Conservation (phyloP, 169 alveolate genomes). For the Cryptosporidium viatorum region DNA sequence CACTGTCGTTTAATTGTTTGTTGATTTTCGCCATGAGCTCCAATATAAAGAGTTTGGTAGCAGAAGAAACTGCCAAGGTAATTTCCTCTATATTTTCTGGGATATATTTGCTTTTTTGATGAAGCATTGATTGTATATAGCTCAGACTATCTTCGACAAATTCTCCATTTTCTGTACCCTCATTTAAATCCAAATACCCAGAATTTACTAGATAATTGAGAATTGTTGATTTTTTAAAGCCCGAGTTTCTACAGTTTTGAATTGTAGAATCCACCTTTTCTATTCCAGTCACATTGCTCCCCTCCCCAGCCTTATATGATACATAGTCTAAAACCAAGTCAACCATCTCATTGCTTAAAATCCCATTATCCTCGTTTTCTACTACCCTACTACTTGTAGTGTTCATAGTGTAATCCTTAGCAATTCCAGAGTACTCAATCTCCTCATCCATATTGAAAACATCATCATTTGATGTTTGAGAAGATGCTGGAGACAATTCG, state of each 20-base stretch:
- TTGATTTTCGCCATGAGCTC: constrained; percentile 58
- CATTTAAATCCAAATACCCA: constrained; percentile 24
- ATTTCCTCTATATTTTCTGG: constrained; percentile 55
- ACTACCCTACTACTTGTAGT: background rate
- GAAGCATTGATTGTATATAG: constrained; percentile 65
- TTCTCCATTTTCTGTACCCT: constrained; percentile 11
- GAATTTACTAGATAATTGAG: constrained; percentile 44
- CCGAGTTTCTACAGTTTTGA: constrained; percentile 52
- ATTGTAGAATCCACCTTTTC: constrained; percentile 41
- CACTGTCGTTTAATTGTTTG: background rate
- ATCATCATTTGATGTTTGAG: constrained; percentile 42
- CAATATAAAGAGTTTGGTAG: constrained; percentile 31
- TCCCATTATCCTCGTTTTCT: constrained; percentile 3
- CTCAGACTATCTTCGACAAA: constrained; percentile 46
- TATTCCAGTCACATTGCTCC: constrained; percentile 39
- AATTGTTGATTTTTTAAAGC: constrained; percentile 25
- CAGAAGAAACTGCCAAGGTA: constrained; percentile 48
- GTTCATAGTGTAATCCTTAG: background rate
- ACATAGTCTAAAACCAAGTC: constrained; percentile 53
- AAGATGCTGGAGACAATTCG: constrained; percentile 25
- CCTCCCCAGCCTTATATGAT: constrained; percentile 23
- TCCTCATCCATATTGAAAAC: constrained; percentile 40
- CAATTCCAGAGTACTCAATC: background rate
- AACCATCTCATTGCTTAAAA: constrained; percentile 31
- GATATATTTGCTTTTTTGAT: constrained; percentile 47